Evolutionary conservation across 2,329 filamentous ascomycete species (phyloP).

Genomic region (Claviceps arundinis): DNA sequence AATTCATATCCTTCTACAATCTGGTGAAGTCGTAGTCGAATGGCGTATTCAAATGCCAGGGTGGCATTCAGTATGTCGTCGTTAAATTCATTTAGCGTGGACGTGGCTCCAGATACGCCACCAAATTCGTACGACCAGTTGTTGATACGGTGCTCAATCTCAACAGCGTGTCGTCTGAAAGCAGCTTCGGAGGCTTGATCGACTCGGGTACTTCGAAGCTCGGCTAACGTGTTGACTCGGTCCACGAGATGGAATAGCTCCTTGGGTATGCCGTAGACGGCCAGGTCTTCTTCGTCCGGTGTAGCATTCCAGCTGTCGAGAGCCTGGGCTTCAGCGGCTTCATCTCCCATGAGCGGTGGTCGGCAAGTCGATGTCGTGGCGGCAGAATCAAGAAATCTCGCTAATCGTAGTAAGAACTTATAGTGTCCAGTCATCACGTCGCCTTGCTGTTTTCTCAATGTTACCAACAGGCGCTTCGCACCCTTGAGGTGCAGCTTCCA

Average conservation of each 20-base stretch:
- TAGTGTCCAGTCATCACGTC: conserved; percentile 24
- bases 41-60: conserved; percentile 26
- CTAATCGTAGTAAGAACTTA: conserved; percentile 22
- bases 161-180: conserved; percentile 16
- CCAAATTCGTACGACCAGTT: conserved; percentile 22
- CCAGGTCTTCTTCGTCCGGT: conserved; percentile 19
- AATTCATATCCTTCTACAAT: conserved; percentile 28
- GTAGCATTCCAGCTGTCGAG: conserved; percentile 14
- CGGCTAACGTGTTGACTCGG: conserved; percentile 19
- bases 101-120: conserved; percentile 13
- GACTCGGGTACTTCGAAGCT: conserved; percentile 18
- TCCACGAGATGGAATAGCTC: conserved; percentile 22
- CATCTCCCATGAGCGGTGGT: conserved; percentile 20
- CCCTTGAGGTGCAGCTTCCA: conserved; percentile 30
- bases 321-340: conserved; percentile 15
- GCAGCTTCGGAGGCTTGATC: conserved; percentile 16
- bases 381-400: conserved; percentile 20
- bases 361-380: conserved; percentile 21
- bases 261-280: conserved; percentile 23
- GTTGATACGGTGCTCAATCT: conserved; percentile 23
- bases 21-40: conserved; percentile 28
- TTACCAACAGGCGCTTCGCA: conserved; percentile 24
- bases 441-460: conserved; percentile 17
- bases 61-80: conserved; percentile 22
- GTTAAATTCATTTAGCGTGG: conserved; percentile 9